A percentile compares a stretch with the other conserved stretches of the same genome.
Evolutionary conservation across 768 basidiomycete species (phyloP).

Genomic region (Calocera viscosa): DNA sequence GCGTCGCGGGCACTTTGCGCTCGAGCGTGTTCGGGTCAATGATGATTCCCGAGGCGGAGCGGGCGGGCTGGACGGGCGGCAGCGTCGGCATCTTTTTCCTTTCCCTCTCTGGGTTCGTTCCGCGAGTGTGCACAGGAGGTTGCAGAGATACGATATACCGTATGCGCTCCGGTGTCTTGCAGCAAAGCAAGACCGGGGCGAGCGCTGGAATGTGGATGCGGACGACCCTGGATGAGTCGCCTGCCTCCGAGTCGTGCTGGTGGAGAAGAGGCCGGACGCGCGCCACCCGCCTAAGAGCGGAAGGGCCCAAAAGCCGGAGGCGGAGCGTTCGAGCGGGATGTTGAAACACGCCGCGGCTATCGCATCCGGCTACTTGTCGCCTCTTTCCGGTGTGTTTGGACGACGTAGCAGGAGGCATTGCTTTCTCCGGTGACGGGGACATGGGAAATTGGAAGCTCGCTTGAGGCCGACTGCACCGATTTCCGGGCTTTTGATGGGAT

Average conservation of each 20-base stretch:
- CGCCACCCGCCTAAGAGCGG: neutral
- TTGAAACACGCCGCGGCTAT: neutral
- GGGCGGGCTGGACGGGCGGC: constrained; percentile 61
- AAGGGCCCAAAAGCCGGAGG: neutral
- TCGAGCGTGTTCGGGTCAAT: constrained; percentile 76
- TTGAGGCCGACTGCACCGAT: neutral
- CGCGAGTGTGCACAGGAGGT: too few relatives aligned
- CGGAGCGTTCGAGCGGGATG: neutral
- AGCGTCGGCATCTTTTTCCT: constrained; percentile 34
- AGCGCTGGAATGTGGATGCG: too few relatives aligned
- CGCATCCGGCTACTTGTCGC: neutral
- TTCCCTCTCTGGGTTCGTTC: too few relatives aligned
- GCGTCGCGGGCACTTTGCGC: constrained; percentile 77
- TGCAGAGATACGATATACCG: too few relatives aligned
- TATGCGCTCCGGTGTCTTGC: too few relatives aligned
- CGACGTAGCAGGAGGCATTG: neutral
- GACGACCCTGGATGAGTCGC: neutral
- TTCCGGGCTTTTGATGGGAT: neutral
- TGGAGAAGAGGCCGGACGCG: neutral
- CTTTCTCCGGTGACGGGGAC: neutral
- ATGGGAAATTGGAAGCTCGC: neutral
- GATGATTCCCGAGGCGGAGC: constrained; percentile 64
- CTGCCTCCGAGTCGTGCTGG: neutral
- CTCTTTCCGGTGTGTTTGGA: too few relatives aligned
- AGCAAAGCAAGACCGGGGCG: too few relatives aligned